Base-by-base conservation (phyloP, 768 basidiomycete genomes). In the Boletus subcaerulescens region DNA sequence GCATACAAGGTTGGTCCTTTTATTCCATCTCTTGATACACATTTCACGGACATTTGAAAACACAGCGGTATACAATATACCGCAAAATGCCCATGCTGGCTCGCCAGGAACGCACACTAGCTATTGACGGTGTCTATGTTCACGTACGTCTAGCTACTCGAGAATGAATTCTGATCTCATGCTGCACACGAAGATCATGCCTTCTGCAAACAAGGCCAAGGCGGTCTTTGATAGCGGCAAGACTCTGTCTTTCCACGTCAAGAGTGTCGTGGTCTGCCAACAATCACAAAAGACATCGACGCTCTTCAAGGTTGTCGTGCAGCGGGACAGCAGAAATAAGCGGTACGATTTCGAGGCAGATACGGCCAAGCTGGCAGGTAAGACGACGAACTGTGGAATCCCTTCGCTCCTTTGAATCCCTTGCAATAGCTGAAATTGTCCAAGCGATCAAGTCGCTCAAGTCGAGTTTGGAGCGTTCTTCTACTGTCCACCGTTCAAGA, bases 301-400 rank as follows among this genome's bases (percentile, higher is more conserved):
- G 1, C 80, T 83, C 36, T 95, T 99, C 81, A 96, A 95, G 77
- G 80, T 98, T 18, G 82, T 96, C 32, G 82, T 98, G 13, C 87
- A 83, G 65, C 76, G 89, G 58, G 80, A 83, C 36, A 80, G 80
- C 41, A 79, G 84, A 40, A 88, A 86, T 61, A 99, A 98, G 77
- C 79, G 93, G 38, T 98, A 98, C 67, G 96, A 98, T 64, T 98
- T 97, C 67, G 97, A 99, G 73, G 96, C 94, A 0, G 95, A 96
- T 71, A 93, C 75, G 60, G 79, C 89, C 2, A 87, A 85, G 69
- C 66, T 85, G 52, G 93, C 95, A 45, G 80, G 91, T 90, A 65
- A 62, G 89, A 20, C 12, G 15, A 24, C 31, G 9, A 8, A 20
- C 15, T 44, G 36, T 43, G 39, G 17, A 15, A 18, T 45, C 15